Evolutionary conservation across 106 monocot species (phyloP), one percentile per base, ranked within the genome.

Genomic region (Dactylorhiza incarnata): DNA sequence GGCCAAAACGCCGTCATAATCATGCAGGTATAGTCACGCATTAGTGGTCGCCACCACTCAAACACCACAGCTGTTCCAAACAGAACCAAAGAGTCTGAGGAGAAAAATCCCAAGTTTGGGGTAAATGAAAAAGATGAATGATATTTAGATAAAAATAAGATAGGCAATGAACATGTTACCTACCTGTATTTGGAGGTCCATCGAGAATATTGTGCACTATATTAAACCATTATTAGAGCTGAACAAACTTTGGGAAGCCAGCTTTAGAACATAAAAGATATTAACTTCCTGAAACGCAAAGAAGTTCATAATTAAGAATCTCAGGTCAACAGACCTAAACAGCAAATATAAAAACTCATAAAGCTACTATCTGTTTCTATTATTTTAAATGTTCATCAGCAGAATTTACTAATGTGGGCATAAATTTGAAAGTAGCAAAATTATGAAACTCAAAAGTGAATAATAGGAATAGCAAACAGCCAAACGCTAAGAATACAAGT

Each of bases 151-250:
- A 24, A 66, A 66, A 26, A 9, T 29, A 9, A 26, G 7, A 26
- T 25, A 66, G 2, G 26, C 8, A 0, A 66, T 15, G 13, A 17
- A 37, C 17, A 37, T 69, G 6, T 44, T 72, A 22, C 3, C 2
- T 59, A 59, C 72, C 72, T 72, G 72, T 49, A 72, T 48, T 72
- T 48, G 72, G 19, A 44, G 72, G 22, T 29, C 9, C 44, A 72
- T 22, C 23, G 17, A 23, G 20, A n/a, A 2, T 49, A 72, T 72
- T 22, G 22, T 12, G 15, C 19, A 46, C 16, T 69, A 46, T 49
- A 4, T 72, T 49, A 72, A 72, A 72, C 23, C 72, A 72, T 49
- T 23, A 23, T 72, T 72, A 72, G 49, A 49, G 49, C 23, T 11
- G 13, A 59, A 23, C 23, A 72, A 48, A 11, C 47, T 72, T 49